These are phyloP conservation scores for Pleurotus djamor DNA, from an alignment of 768 basidiomycete genomes.

Conservation along the genomic window DNA sequence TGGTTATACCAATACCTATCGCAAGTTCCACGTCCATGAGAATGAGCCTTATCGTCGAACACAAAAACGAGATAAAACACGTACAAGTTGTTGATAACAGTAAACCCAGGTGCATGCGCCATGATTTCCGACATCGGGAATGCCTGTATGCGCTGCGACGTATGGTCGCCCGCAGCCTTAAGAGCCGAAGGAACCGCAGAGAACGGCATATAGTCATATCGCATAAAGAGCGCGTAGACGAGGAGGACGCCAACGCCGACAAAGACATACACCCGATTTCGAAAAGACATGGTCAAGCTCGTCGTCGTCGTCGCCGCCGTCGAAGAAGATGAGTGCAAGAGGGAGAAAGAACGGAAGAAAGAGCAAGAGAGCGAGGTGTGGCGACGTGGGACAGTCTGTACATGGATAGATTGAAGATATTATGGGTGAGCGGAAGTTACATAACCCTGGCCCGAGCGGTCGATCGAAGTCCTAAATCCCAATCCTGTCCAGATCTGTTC, in stretches of 20 bases:
- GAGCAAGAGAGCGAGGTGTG: neutral
- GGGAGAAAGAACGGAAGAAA: neutral
- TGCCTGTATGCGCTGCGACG: neutral
- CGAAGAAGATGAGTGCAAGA: neutral
- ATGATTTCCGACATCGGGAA: neutral
- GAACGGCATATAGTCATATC: neutral
- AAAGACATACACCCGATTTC: neutral
- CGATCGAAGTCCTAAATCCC: neutral
- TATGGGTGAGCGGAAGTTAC: neutral
- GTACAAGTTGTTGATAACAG: slow-evolving; percentile 2
- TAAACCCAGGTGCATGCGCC: neutral
- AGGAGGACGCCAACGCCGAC: neutral
- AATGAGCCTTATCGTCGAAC: neutral
- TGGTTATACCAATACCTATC: neutral
- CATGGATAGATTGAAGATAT: neutral
- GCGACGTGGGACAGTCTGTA: neutral
- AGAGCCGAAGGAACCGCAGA: neutral
- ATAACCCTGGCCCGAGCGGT: neutral
- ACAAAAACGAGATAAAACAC: neutral
- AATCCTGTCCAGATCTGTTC: neutral
- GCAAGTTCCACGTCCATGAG: neutral
- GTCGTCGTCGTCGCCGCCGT: neutral
- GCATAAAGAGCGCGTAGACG: neutral
- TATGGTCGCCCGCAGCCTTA: neutral
- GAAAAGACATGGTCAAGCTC: neutral